These are phyloP conservation scores for Lithospermum erythrorhizon DNA, from an alignment of 257 asterid genomes.

Conservation along the genomic window DNA sequence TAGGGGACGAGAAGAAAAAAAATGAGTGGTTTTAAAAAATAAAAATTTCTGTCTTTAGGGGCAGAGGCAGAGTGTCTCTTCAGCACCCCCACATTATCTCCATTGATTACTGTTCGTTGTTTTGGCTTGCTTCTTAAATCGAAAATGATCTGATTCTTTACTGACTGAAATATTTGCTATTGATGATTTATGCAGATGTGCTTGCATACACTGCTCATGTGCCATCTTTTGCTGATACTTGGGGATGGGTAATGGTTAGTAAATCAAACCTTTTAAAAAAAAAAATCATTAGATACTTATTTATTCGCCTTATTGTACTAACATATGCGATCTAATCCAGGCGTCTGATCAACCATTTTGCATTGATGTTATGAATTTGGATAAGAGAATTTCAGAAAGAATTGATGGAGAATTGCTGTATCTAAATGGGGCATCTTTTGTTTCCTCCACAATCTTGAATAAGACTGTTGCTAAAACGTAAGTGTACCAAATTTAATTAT, in stretches of 20 bases:
- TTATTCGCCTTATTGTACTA: background rate
- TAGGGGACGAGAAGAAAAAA: too few species aligned
- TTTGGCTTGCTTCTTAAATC: background rate
- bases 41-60: too few species aligned
- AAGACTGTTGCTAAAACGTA: constrained; percentile 82
- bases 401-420: constrained; percentile 68
- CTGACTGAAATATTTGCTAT: background rate
- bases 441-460: constrained; percentile 75
- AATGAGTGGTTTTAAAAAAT: too few species aligned
- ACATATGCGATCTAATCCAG: constrained; percentile 17
- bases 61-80: too few species aligned
- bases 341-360: constrained; percentile 64
- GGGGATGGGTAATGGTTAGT: constrained; percentile 98
- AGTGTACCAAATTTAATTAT: constrained; percentile 12
- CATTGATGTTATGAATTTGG: constrained; percentile 48
- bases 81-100: too few species aligned
- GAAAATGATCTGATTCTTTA: background rate
- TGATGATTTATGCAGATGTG: constrained; percentile 52
- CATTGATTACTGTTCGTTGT: too few species aligned
- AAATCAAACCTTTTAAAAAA: background rate
- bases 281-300: background rate
- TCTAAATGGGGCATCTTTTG: constrained; percentile 75
- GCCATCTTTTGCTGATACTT: constrained; percentile 91
- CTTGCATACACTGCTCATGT: constrained; percentile 90
- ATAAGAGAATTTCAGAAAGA: constrained; percentile 62